Evolutionary conservation across 176 grass and related monocot genomes (phyloP).

Genomic region (Phoenix roebelenii): DNA sequence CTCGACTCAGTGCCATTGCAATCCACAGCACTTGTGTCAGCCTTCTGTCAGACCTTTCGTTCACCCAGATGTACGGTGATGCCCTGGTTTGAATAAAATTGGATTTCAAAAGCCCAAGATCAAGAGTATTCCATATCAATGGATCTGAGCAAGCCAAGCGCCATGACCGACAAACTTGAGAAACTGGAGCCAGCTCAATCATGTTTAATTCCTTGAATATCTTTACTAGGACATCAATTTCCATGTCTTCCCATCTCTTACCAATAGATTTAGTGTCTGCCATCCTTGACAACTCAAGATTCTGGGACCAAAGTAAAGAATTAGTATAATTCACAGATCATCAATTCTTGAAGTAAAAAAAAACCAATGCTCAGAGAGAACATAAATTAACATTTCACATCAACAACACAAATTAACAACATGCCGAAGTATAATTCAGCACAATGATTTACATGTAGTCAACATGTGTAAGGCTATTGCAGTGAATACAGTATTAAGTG

Average conservation of each 20-base stretch:
- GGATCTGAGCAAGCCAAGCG: constrained; percentile 78
- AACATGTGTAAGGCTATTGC: too few relatives aligned
- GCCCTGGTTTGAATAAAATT: constrained; percentile 90
- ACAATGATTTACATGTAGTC: too few relatives aligned
- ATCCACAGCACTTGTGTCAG: constrained; percentile 67
- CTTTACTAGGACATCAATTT: constrained; percentile 94
- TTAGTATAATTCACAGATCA: constrained; percentile 7
- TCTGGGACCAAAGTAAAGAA: constrained; percentile 11
- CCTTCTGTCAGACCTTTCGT: constrained; percentile 73
- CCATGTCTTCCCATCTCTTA: constrained; percentile 98
- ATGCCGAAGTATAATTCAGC: too few relatives aligned
- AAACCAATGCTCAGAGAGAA: too few relatives aligned
- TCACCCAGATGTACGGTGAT: constrained; percentile 83
- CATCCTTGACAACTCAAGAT: constrained; percentile 37
- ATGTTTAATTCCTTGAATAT: constrained; percentile 94
- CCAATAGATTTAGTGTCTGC: constrained; percentile 60
- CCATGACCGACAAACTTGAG: constrained; percentile 76
- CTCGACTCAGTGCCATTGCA: constrained; percentile 59
- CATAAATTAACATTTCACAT: too few relatives aligned
- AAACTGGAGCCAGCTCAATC: constrained; percentile 74
- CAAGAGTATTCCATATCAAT: constrained; percentile 85
- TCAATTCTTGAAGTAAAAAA: too few relatives aligned
- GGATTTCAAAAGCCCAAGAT: constrained; percentile 68
- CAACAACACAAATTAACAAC: too few relatives aligned
- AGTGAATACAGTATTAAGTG: too few relatives aligned